Conservation (phyloP, 345 rosid genomes). For the Zanthoxylum bungeanum region DNA sequence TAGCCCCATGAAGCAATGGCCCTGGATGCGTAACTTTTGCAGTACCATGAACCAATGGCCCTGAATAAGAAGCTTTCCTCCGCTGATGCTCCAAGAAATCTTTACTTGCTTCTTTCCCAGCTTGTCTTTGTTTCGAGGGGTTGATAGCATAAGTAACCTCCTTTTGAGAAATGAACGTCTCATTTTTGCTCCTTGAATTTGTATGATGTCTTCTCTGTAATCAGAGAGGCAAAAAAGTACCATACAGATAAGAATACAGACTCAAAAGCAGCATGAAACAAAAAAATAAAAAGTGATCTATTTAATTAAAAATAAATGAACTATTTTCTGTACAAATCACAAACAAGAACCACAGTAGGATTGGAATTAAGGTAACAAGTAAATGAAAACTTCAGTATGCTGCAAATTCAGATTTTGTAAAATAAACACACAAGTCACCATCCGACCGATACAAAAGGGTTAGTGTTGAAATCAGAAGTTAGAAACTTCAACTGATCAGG, state of each 20-base stretch:
- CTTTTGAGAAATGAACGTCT: slow-evolving; percentile 24
- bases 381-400: neutral
- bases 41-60: slow-evolving; percentile 46
- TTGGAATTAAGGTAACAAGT: neutral
- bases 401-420: neutral
- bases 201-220: slow-evolving; percentile 41
- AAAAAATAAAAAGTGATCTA: no score
- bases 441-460: neutral
- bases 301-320: neutral
- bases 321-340: neutral
- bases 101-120: slow-evolving; percentile 34
- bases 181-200: slow-evolving; percentile 31
- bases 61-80: slow-evolving; percentile 52
- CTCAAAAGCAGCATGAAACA: neutral
- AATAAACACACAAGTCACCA: neutral
- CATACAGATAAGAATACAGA: neutral
- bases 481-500: neutral
- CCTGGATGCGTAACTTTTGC: slow-evolving; percentile 49
- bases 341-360: neutral
- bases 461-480: neutral
- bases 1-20: slow-evolving; percentile 41
- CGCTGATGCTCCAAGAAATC: slow-evolving; percentile 30
- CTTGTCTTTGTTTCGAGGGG: slow-evolving; percentile 32
- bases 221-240: neutral
- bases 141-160: slow-evolving; percentile 40